Conservation (phyloP, 1,284 basidiomycete genomes). For the Psilocybe mexicana region DNA sequence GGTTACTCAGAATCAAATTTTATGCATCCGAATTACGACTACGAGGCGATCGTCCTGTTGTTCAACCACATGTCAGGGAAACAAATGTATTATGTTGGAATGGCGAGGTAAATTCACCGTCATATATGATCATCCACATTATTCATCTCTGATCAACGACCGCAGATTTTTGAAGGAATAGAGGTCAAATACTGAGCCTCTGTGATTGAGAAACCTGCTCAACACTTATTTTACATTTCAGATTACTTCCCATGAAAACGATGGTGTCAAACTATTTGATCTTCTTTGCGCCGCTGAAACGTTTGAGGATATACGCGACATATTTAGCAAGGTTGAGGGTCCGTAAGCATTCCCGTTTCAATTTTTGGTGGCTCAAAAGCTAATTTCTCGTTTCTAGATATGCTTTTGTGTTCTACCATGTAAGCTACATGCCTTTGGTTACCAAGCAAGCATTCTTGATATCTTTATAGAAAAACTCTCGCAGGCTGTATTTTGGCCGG, state of each 20-base stretch:
- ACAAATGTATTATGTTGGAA: conserved; percentile 86
- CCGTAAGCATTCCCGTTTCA: conserved; percentile 61
- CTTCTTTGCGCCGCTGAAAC: conserved; percentile 43
- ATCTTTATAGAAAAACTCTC: conserved; percentile 41
- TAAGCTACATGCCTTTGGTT: conserved; percentile 30
- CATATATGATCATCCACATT: neutral
- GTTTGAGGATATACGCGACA: conserved; percentile 43
- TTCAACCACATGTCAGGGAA: conserved; percentile 70
- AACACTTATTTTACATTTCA: conserved; percentile 19
- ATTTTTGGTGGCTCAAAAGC: neutral
- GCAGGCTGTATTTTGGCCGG: conserved; percentile 74
- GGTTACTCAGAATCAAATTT: conserved; percentile 41
- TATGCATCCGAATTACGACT: conserved; percentile 81
- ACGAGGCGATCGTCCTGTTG: conserved; percentile 60
- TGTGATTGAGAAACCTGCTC: neutral
- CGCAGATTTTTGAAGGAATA: conserved; percentile 74
- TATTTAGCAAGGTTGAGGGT: conserved; percentile 76
- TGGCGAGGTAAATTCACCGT: conserved; percentile 66
- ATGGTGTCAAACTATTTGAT: conserved; percentile 71
- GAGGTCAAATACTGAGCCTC: conserved; percentile 42
- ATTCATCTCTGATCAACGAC: neutral
- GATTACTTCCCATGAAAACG: conserved; percentile 69
- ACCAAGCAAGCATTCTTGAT: neutral
- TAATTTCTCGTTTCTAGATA: conserved; percentile 52
- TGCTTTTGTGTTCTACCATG: conserved; percentile 81